A percentile compares a stretch with the other conserved stretches of the same genome.
phyloP scores from a whole-genome alignment of 306 rosid species.

The Prinsepia uniflora region DNA sequence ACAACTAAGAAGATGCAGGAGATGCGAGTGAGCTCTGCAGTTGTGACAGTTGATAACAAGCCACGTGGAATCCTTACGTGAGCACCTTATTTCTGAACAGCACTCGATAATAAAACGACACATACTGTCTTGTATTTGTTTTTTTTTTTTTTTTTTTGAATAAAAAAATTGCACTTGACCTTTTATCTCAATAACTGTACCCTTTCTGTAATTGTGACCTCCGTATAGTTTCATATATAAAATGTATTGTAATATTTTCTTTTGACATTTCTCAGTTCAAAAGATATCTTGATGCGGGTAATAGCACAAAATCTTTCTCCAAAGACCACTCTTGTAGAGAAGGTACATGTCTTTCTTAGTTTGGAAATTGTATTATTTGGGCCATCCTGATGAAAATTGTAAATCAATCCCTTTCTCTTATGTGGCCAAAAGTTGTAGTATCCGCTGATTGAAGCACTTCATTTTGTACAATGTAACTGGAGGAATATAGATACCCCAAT shows the following conservation, averaged over 20 bases:
- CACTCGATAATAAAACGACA: too few species aligned
- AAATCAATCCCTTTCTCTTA: background rate
- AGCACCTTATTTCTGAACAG: constrained; percentile 10
- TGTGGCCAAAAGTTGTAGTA: background rate
- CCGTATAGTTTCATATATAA: background rate
- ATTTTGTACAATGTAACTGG: background rate
- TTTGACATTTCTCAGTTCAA: constrained; percentile 53
- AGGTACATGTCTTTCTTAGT: constrained; percentile 47
- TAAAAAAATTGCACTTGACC: background rate
- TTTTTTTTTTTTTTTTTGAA: background rate
- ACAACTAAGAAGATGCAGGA: constrained; percentile 85
- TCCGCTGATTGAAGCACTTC: constrained; percentile 8
- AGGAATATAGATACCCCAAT: background rate
- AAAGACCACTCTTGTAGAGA: constrained; percentile 72
- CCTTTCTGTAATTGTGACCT: background rate
- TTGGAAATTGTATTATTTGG: constrained; percentile 5
- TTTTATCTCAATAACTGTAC: background rate
- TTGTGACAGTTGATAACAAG: constrained; percentile 68
- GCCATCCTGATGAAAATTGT: background rate
- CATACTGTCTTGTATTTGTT: background rate
- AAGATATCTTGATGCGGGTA: constrained; percentile 92
- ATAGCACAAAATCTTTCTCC: constrained; percentile 74
- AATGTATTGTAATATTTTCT: constrained; percentile 14
- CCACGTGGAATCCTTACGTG: constrained; percentile 91
- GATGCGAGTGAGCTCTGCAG: constrained; percentile 58